Evolutionary conservation across 169 alveolate genomes (phyloP).

Genomic region (Pseudocohnilembus persalinus): DNA sequence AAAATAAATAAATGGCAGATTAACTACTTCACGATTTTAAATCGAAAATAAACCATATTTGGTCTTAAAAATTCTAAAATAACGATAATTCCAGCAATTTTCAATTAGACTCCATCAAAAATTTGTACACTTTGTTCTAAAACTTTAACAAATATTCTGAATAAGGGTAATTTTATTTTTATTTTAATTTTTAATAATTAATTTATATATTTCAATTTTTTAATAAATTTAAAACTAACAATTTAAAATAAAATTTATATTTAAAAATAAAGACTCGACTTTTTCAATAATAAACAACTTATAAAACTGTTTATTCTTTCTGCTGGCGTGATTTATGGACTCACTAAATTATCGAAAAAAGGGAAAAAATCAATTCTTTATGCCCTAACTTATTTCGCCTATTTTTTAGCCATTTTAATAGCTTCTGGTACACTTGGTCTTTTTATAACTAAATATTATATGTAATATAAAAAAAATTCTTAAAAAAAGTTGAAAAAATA

Average conservation of each 20-base stretch:
- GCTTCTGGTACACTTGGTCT: background rate
- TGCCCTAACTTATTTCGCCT: background rate
- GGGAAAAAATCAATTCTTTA: background rate
- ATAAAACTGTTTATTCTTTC: background rate
- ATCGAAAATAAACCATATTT: no score
- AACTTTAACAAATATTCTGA: no score
- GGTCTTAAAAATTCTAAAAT: background rate
- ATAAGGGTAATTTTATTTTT: no score
- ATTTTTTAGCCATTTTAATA: background rate
- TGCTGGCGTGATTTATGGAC: background rate
- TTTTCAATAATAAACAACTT: background rate
- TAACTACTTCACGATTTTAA: background rate
- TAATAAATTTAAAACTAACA: no score
- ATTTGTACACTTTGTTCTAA: background rate
- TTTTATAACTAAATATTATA: no score
- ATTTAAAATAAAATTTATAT: no score
- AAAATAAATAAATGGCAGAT: background rate
- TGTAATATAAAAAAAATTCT: background rate
- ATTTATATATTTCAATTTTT: background rate
- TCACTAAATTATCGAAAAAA: background rate
- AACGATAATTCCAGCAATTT: background rate
- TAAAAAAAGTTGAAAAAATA: no score
- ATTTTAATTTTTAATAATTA: no score
- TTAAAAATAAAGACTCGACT: background rate
- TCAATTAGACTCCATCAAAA: background rate